Evolutionary conservation across 805 yeast genomes (phyloP).

Genomic region (Metschnikowia borealis): DNA sequence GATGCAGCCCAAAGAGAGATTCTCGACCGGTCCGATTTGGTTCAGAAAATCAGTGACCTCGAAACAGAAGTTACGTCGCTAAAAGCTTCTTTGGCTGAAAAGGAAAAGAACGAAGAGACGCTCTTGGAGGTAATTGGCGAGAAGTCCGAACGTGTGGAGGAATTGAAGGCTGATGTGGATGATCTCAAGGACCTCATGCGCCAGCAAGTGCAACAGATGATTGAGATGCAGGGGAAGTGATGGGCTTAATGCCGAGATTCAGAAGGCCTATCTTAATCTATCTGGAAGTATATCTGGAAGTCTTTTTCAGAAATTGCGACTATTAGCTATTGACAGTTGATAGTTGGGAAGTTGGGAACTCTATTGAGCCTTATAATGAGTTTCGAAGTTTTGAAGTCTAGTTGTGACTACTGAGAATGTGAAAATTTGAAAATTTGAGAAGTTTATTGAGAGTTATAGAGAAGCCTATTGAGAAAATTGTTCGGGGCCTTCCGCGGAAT

Average conservation of each 20-base stretch:
- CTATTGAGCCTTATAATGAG: too few species aligned
- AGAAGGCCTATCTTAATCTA: too few species aligned
- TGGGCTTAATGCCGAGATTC: background rate
- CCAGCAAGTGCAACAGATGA: constrained; percentile 81
- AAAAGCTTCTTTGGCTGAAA: constrained; percentile 30
- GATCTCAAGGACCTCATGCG: constrained; percentile 84
- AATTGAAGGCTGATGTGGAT: constrained; percentile 78
- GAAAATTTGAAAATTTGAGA: too few species aligned
- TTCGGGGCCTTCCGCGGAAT: too few species aligned
- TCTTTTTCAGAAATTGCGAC: too few species aligned
- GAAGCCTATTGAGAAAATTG: too few species aligned
- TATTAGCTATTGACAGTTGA: too few species aligned
- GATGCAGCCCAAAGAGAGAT: constrained; percentile 67
- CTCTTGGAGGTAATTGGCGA: constrained; percentile 77
- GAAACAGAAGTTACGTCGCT: constrained; percentile 26
- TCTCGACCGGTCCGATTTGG: constrained; percentile 34
- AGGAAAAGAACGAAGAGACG: constrained; percentile 43
- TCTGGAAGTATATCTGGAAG: background rate
- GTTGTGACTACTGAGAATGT: too few species aligned
- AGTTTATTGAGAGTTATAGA: too few species aligned
- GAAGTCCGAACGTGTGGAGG: constrained; percentile 80
- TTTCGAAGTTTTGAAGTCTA: too few species aligned
- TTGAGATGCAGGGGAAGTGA: constrained; percentile 15
- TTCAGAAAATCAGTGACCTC: constrained; percentile 28
- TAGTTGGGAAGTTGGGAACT: too few species aligned